These are phyloP conservation scores for Blastocystis sp. DNA, from an alignment of 352 stramenopile genomes.

Conservation along the genomic window DNA sequence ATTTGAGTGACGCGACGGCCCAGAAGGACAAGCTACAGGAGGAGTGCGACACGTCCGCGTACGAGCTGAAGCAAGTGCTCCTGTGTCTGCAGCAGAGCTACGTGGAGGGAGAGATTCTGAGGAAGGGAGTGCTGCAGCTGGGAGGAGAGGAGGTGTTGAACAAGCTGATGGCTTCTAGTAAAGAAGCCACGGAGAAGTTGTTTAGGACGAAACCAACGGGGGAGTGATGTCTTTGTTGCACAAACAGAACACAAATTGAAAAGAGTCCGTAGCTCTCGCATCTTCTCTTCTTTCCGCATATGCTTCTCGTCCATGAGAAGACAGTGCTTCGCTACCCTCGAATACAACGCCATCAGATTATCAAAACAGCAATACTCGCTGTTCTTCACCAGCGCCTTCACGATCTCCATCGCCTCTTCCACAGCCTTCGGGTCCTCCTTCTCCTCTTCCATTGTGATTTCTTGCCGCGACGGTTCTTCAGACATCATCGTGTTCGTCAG, in stretches of 20 bases:
- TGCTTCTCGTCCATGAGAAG: background rate
- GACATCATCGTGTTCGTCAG: too few species aligned
- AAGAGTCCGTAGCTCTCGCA: background rate
- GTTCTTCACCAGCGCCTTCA: background rate
- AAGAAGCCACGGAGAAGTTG: constrained; percentile 29
- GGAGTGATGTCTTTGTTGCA: background rate
- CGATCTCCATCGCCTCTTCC: background rate
- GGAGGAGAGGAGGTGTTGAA: constrained; percentile 56
- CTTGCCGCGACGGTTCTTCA: too few species aligned
- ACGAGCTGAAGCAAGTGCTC: constrained; percentile 31
- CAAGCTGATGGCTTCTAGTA: constrained; percentile 53
- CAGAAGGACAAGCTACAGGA: constrained; percentile 18
- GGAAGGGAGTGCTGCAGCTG: constrained; percentile 64
- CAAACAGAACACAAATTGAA: constrained; percentile 1
- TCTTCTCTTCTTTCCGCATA: background rate
- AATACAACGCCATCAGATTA: background rate
- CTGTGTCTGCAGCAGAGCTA: constrained; percentile 64
- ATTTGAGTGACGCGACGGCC: constrained; percentile 33
- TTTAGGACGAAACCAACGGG: constrained; percentile 1
- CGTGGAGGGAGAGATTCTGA: constrained; percentile 45
- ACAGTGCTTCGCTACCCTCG: background rate
- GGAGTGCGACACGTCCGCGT: background rate
- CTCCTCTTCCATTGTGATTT: background rate
- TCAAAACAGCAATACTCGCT: background rate
- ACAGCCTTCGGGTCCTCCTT: background rate